Base-by-base conservation (phyloP, 495 filamentous ascomycete genomes). In the Penicillium bialowiezense region DNA sequence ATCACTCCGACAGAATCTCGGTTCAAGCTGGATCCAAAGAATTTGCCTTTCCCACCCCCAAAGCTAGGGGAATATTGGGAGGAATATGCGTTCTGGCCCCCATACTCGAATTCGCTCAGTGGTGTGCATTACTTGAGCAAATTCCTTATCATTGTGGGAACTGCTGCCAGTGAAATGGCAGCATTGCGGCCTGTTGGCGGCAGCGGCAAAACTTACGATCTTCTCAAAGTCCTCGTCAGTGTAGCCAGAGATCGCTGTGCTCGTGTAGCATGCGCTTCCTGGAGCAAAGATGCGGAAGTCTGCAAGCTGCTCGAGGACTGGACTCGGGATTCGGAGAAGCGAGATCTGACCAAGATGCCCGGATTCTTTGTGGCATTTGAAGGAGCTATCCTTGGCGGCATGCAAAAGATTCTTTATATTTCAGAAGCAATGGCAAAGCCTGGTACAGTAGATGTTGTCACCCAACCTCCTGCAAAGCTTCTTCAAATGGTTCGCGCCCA, bases 51-150 rank as follows among this genome's bases (percentile, higher is more conserved):
- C n/a, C 81, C 84, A 1, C 87, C 84, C 1, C 87, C 89, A 1
- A 85, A 74, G 53, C 74, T 76, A 28, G 91, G 89, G 26, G 89
- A 95, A 58, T 55, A 85, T 5, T 91, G 91, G 88, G 95, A 97
- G 66, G 91, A 88, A 37, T 97, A 86, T 70, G 92, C 93, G 1
- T 98, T 98, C 68, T 96, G 95, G 89, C 90, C 95, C 2, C 93
- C 93, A 0, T 85, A 86, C 56, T 86, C 90, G 5, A 97, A 96
- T 59, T 90, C 91, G 0, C 67, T 98, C 13, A 89, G 90, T 52
- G 91, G 86, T 7, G 85, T 90, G 6, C 80, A 95, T 62, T 96
- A 96, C 56, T 78, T 98, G 10, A 76, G 82, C 32, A 89, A 86
- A 64, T 85, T 93, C 54, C 75, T 97, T 7, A 76, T 79, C 3